These are phyloP conservation scores for Aspergillus brasiliensis DNA, from an alignment of 2,329 filamentous ascomycete genomes.

Conservation along the genomic window DNA sequence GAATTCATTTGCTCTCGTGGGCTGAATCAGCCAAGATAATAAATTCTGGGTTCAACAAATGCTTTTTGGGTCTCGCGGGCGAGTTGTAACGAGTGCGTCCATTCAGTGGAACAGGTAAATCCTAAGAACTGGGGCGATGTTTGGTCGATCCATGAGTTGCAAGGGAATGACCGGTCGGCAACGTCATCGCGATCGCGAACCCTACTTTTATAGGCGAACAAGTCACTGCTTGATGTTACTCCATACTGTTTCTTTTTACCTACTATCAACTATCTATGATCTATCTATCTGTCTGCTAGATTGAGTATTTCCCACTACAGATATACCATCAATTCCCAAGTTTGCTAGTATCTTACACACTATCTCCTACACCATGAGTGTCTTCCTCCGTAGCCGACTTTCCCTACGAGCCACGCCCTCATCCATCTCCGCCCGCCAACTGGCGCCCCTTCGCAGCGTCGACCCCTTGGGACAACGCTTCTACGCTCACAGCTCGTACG, in stretches of 20 bases:
- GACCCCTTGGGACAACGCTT: conserved; percentile 5
- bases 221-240: no score
- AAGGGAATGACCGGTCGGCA: conserved; percentile 5
- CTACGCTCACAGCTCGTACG: conserved; percentile 26
- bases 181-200: conserved; percentile 1
- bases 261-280: no score
- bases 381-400: conserved; percentile 2
- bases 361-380: conserved; percentile 1
- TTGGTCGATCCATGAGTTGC: not conserved
- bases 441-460: not conserved
- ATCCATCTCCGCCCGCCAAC: not conserved
- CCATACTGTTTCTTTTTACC: not conserved
- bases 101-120: not conserved
- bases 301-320: no score
- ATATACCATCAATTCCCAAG: no score
- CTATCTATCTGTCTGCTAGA: no score
- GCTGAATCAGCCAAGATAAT: conserved; percentile 3
- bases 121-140: not conserved
- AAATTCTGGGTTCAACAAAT: not conserved
- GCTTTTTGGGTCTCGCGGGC: not conserved
- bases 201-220: not conserved
- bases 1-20: conserved; percentile 4
- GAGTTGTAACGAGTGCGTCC: not conserved
- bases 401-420: conserved; percentile 3
- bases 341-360: not conserved